phyloP scores from a whole-genome alignment of 176 grass and related monocot species.

The Aegilops bicornis region DNA sequence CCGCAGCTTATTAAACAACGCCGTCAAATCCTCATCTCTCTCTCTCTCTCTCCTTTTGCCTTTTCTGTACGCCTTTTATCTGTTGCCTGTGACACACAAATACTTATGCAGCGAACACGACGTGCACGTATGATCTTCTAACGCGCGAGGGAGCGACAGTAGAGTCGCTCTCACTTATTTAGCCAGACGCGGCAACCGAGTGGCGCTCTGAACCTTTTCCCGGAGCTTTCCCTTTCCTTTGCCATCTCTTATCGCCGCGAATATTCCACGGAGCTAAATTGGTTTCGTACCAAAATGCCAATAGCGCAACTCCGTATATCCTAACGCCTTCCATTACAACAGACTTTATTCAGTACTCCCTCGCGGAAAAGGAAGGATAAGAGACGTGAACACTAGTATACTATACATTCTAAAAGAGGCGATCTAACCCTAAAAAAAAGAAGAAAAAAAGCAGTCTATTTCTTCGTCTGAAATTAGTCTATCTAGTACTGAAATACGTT shows the following conservation, averaged over 20 bases:
- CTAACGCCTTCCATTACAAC: not conserved
- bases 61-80: not conserved
- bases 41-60: not conserved
- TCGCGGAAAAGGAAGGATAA: no score
- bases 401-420: no score
- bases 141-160: not conserved
- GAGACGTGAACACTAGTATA: no score
- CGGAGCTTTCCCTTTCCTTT: not conserved
- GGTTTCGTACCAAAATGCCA: not conserved
- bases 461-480: no score
- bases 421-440: no score
- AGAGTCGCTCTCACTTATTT: slow-evolving; percentile 15
- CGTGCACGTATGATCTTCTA: not conserved
- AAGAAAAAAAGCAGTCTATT: no score
- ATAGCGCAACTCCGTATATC: not conserved
- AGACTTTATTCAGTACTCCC: no score
- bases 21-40: not conserved
- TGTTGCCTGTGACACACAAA: slow-evolving; percentile 19
- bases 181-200: not conserved
- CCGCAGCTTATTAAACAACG: not conserved
- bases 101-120: not conserved
- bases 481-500: no score
- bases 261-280: slow-evolving; percentile 16
- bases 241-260: not conserved
- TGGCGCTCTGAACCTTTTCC: not conserved